Percentiles rank a stretch among this genome's conserved stretches.
Conservation (phyloP, 2,329 filamentous ascomycete genomes). For the Hypoxylon sp. region DNA sequence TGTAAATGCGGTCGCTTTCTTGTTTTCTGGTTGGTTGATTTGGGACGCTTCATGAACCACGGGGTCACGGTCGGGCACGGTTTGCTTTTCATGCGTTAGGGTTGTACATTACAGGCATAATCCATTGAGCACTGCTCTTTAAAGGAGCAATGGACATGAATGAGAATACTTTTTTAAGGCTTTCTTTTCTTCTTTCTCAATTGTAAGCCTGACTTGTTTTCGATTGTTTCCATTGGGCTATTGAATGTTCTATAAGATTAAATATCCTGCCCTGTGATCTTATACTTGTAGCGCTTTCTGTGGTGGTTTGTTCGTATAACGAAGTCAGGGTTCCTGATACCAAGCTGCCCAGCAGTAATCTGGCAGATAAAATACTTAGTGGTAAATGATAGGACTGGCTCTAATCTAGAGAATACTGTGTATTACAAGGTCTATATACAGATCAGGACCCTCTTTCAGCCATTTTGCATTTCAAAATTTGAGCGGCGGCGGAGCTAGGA, state of each 20-base stretch:
- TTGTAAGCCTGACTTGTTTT: not conserved
- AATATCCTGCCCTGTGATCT: not conserved
- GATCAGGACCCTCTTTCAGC: slow-evolving; percentile 34
- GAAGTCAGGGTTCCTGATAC: too few relatives aligned
- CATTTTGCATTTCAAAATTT: slow-evolving; percentile 58
- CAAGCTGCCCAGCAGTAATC: not conserved
- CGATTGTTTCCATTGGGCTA: not conserved
- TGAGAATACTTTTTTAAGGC: slow-evolving; percentile 70
- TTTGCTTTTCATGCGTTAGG: slow-evolving; percentile 72
- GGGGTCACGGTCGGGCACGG: slow-evolving; percentile 84
- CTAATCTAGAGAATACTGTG: slow-evolving; percentile 36
- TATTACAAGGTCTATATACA: slow-evolving; percentile 57
- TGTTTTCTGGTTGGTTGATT: slow-evolving; percentile 74
- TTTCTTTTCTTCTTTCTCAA: too few relatives aligned
- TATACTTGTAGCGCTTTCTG: too few relatives aligned
- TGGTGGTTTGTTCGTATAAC: too few relatives aligned
- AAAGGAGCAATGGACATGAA: slow-evolving; percentile 68
- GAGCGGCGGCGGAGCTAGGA: slow-evolving; percentile 65
- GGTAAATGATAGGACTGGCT: not conserved
- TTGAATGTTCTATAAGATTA: not conserved
- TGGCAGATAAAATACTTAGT: too few relatives aligned
- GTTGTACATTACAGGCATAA: slow-evolving; percentile 77
- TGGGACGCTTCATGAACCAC: slow-evolving; percentile 83
- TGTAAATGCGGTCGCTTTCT: slow-evolving; percentile 75
- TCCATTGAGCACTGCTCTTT: slow-evolving; percentile 55